Evolutionary conservation across 805 yeast genomes (phyloP).

Genomic region (Cyberlindnera amylophila): DNA sequence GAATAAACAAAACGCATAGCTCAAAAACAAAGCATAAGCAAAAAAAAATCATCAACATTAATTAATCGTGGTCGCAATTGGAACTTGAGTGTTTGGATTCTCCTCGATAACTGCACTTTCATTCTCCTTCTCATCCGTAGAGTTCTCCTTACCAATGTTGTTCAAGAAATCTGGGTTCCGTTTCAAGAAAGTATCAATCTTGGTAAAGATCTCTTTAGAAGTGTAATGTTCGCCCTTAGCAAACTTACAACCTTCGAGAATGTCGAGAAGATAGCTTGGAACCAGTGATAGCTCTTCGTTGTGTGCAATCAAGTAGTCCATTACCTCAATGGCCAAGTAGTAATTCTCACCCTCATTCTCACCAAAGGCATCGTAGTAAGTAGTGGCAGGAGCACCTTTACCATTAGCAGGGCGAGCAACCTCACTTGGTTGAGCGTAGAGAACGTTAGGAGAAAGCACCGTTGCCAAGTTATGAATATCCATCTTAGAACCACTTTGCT

Average conservation of each 20-base stretch:
- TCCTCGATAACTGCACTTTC: conserved; percentile 18
- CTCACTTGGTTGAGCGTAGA: conserved; percentile 51
- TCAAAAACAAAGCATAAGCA: no score
- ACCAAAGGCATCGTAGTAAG: conserved; percentile 37
- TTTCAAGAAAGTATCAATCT: conserved; percentile 29
- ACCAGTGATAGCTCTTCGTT: conserved; percentile 77
- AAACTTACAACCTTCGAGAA: conserved; percentile 21
- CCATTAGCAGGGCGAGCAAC: conserved; percentile 24
- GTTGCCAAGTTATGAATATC: conserved; percentile 93
- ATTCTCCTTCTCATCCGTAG: conserved; percentile 8
- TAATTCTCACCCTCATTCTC: conserved; percentile 62
- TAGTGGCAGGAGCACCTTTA: conserved; percentile 24
- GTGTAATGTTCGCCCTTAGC: conserved; percentile 22
- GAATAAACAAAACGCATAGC: no score
- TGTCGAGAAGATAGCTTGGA: conserved; percentile 50
- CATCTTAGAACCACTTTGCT: conserved; percentile 91
- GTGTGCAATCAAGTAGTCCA: conserved; percentile 74
- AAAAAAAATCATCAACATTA: neutral
- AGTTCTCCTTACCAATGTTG: conserved; percentile 14
- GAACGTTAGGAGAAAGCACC: conserved; percentile 88
- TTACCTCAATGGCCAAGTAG: conserved; percentile 86
- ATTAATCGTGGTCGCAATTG: conserved; percentile 13
- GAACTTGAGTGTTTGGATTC: conserved; percentile 8
- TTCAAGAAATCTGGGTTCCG: conserved; percentile 23
- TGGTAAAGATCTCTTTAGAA: conserved; percentile 38